Base-by-base conservation (phyloP, 2,329 filamentous ascomycete species). In the Cylindrodendrum hubeiense region DNA sequence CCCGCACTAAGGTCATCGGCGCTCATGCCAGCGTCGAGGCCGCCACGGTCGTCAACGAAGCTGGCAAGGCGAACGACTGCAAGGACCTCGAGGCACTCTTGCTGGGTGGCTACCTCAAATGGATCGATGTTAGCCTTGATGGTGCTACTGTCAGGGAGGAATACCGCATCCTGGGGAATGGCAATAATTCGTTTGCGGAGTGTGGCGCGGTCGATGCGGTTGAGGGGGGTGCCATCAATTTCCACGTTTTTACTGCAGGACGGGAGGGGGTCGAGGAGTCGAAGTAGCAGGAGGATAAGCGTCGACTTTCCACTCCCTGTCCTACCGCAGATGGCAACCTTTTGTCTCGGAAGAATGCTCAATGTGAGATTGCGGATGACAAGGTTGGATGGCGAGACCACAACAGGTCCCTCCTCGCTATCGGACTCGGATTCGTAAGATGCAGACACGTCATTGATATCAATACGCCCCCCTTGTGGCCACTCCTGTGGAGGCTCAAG, bases 81-180 rank as follows among this genome's bases (percentile, higher is more conserved):
- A 4, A 85, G 77, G 0, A 78, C 78, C 2, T 68, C 70, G n/a
- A 67, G 69, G 60, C 80, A 83, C 28, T 81, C 78, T 1, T 67
- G 69, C 0, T 74, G 69, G 0, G 77, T 78, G 1, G 80, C 77
- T 0, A 65, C 52, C 1, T 65, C 61, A 15, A 76, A 75, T 0
- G 83, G 82, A 60, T 86, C 84, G 0, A 86, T 77, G 60, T 86
- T 85, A 7, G 72, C 55, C 28, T 74, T 75, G 63, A 84, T 78
- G 1, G 77, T 80, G 49, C 78, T 80, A 6, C 78, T 80, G 37
- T 80, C 82, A 0, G 82, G 82, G 1, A 88, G 74, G 72, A 89
- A 87, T 3, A 86, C 81, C 0, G 85, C 74, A 5, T 89, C 86
- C 70, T 89, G 86, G 0, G 86, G 84, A 1, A 89, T 75, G 5